phyloP scores from a whole-genome alignment of 164 flowering plant species.

The Echeveria elegans region DNA sequence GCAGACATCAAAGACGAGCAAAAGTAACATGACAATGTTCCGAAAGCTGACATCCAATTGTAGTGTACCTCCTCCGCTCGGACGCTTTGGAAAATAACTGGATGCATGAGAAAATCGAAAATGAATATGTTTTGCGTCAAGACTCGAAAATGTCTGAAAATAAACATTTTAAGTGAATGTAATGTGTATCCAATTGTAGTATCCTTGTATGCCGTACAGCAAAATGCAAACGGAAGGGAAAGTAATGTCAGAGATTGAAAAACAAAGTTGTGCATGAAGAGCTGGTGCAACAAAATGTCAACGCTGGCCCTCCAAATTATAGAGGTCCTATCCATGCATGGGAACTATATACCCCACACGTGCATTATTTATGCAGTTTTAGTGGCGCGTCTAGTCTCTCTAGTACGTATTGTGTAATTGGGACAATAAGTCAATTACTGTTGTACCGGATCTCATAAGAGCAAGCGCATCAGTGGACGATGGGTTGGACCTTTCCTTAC shows the following conservation, averaged over 20 bases:
- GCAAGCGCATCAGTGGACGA: too few species aligned
- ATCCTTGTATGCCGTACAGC: not conserved
- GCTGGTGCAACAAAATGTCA: too few species aligned
- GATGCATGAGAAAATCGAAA: not conserved
- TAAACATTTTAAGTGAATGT: not conserved
- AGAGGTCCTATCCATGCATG: conserved; percentile 1
- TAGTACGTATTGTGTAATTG: too few species aligned
- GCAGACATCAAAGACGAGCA: too few species aligned
- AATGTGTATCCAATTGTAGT: not conserved
- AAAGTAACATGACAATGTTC: not conserved
- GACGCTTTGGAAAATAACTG: not conserved
- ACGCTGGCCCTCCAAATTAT: conserved; percentile 1
- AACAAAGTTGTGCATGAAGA: too few species aligned
- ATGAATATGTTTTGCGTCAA: not conserved
- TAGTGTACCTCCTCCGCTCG: not conserved
- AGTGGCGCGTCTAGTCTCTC: too few species aligned
- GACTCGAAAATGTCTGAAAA: not conserved
- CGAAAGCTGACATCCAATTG: not conserved
- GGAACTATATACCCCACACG: not conserved
- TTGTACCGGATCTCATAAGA: too few species aligned
- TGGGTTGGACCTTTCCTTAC: too few species aligned
- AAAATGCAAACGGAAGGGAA: too few species aligned
- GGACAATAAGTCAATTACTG: too few species aligned
- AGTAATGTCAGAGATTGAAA: too few species aligned
- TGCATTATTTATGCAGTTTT: too few species aligned